Base-by-base conservation (phyloP, 352 stramenopile species). In the Phytophthora cryptogea region DNA sequence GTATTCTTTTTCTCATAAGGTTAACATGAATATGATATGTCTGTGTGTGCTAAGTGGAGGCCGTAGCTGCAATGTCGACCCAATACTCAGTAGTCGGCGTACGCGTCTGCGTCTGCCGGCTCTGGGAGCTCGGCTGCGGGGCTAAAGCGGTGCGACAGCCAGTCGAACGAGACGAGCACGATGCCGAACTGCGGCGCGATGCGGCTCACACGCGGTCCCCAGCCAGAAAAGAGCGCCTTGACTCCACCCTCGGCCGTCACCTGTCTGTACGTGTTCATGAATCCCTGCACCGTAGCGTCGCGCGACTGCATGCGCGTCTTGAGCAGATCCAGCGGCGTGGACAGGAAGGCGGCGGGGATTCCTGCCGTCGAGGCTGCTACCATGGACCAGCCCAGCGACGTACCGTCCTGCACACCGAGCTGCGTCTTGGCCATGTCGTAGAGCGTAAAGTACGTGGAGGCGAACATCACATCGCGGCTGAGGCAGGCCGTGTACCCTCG, bases 151-250 rank as follows among this genome's bases (percentile, higher is more conserved):
- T 89, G 76, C 50, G 78, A 77, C 53, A 92, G 76, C 74, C 78
- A 92, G 75, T 92, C 83, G 66, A 90, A 92, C 17, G 77, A 76
- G 31, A 90, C 81, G 33, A 92, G 76, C 53, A 92, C 83, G 50
- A 92, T 92, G 47, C 83, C 83, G 54, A 92, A 90, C 66, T 92
- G 83, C 33, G 83, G 83, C 28, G 83, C 83, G 57, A 92, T 92
- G 33, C 83, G 78, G 44, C 72, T 82, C 6, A 90, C 77, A 44
- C 83, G 83, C 9, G 83, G 83, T 0, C 75, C 80, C 80, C 80
- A 92, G 16, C 83, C 83, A 0, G 79, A 66, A 46, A 90, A 92
- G 30, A 92, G 77, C 48, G 74, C 78, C 10, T 39, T 16, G 10
- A 83, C 5, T 31, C 83, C 83, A 43, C 80, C 80, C 31, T 89